Base-by-base conservation (phyloP, 148 eudicot species). In the Persicaria maculosa region DNA sequence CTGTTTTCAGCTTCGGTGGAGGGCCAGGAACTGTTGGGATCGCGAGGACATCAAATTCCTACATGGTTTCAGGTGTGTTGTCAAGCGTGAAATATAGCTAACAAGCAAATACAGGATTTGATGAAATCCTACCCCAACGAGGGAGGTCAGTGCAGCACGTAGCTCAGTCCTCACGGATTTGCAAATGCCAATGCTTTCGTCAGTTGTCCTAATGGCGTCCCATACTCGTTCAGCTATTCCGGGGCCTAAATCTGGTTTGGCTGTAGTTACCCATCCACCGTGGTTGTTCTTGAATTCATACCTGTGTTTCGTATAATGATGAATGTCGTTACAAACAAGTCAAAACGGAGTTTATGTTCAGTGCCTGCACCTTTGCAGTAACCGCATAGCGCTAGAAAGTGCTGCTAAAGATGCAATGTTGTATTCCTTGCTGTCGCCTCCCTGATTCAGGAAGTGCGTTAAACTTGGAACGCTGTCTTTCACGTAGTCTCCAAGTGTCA, bases 21-120 rank as follows among this genome's bases (percentile, higher is more conserved):
- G 89, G 92, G 11, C 97, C 92, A 10, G 97, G 93, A 80, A 91
- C 90, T 70, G 96, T 84, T 20, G 98, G 98, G 58, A 94, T 85
- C 67, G 87, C 98, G 14, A 91, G 82, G 68, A 94, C 74, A 74
- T 91, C 90, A 55, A 22, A 78, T 75, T 90, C 96, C 98, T 93
- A 54, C 58, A 54, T 10, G 61, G 79, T 72, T 5, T 53, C 12
- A 74, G 25, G 5, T 11, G 47, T 12, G n/a, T 12, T 43, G 7
- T n/a, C 10, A 47, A 1, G 15, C 45, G 14, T 20, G 6, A 11
- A 58, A 40, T 12, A 16, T 15, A 6, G 15, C 4, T 16, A n/a
- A 22, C 15, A 11, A 43, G 61, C 52, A 40, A 50, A 50, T 15
- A 31, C 25, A 31, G 70, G 45, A 19, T 17, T 71, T 68, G 57